Conservation (phyloP, 805 yeast species). For the Kurtzmaniella cleridarum region DNA sequence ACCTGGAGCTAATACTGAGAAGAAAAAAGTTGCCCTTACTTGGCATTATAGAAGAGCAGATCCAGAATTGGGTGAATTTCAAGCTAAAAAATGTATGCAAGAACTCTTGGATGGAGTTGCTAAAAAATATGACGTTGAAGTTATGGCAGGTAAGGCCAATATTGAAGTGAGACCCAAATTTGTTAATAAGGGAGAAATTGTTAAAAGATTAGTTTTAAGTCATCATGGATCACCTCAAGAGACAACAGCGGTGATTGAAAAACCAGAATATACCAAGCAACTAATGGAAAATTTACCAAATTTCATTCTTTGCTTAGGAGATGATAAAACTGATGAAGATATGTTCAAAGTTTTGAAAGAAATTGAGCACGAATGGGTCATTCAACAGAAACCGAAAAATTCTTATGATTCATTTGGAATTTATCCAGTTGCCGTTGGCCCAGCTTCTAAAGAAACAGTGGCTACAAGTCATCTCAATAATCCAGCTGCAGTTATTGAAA, state of each 20-base stretch:
- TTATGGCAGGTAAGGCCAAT: constrained; percentile 96
- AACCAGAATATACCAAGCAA: constrained; percentile 20
- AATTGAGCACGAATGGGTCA: constrained; percentile 52
- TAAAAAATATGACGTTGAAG: constrained; percentile 74
- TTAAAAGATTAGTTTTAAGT: constrained; percentile 64
- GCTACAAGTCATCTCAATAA: constrained; percentile 84
- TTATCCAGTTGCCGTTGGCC: constrained; percentile 88
- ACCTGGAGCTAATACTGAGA: constrained; percentile 83
- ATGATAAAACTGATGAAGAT: constrained; percentile 95
- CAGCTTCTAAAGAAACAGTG: constrained; percentile 78
- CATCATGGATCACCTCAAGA: constrained; percentile 55
- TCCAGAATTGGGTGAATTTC: constrained; percentile 87
- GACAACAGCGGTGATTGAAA: constrained; percentile 19
- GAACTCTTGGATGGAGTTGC: constrained; percentile 59
- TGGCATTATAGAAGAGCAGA: constrained; percentile 98
- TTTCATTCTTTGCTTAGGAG: constrained; percentile 87
- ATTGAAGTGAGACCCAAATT: constrained; percentile 94
- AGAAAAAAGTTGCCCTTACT: constrained; percentile 87
- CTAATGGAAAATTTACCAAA: constrained; percentile 52
- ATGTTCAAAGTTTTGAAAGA: constrained; percentile 79
- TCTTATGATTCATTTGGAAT: constrained; percentile 54
- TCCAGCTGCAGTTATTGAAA: constrained; percentile 79
- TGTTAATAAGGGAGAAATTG: constrained; percentile 96
- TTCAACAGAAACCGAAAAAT: constrained; percentile 36
- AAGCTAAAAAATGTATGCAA: constrained; percentile 67